These are phyloP conservation scores for Drechslerella stenobrocha DNA, from an alignment of 2,329 filamentous ascomycete genomes.

Conservation along the genomic window DNA sequence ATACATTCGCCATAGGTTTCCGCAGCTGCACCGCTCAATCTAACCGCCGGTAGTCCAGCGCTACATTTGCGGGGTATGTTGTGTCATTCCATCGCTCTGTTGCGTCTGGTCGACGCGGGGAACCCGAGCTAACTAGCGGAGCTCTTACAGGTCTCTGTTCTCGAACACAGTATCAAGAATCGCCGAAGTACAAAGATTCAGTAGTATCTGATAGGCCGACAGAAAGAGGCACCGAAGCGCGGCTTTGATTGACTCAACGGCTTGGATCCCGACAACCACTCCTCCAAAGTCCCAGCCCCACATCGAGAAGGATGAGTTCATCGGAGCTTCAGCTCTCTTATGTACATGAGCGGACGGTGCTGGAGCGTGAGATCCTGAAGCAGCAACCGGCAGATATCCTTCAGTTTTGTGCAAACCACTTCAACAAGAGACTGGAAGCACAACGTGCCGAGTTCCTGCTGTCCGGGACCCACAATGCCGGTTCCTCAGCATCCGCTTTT, in stretches of 20 bases:
- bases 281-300: neutral
- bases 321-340: constrained; percentile 62
- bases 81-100: too few relatives aligned
- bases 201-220: too few relatives aligned
- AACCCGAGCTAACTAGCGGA: too few relatives aligned
- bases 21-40: too few relatives aligned
- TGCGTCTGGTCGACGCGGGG: too few relatives aligned
- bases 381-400: constrained; percentile 66
- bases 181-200: too few relatives aligned
- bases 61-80: too few relatives aligned
- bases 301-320: constrained; percentile 33
- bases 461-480: constrained; percentile 50
- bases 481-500: constrained; percentile 50
- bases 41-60: too few relatives aligned
- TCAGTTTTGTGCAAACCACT: constrained; percentile 72
- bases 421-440: constrained; percentile 66
- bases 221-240: neutral
- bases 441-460: constrained; percentile 65
- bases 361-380: constrained; percentile 65
- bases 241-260: neutral
- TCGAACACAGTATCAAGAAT: too few relatives aligned
- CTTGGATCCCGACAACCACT: neutral
- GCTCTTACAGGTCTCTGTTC: too few relatives aligned
- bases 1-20: too few relatives aligned
- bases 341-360: constrained; percentile 66